Evolutionary conservation across 2,329 filamentous ascomycete species (phyloP).

Genomic region (Pseudocercospora crystallina): DNA sequence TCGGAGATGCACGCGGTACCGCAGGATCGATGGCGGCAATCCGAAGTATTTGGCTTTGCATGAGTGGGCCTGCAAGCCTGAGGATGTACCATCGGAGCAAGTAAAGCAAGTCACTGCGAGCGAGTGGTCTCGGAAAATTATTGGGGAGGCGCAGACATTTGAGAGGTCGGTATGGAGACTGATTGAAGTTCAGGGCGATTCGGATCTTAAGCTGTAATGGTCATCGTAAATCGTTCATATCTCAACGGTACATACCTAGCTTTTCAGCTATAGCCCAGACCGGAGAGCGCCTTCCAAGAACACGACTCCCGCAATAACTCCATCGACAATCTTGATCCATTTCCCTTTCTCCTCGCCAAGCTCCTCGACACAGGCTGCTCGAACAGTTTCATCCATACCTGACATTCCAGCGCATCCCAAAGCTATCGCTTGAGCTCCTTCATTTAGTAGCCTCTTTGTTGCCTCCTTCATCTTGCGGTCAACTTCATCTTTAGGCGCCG

Average conservation of each 20-base stretch:
- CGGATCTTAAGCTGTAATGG: constrained; percentile 9
- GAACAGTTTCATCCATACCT: constrained; percentile 61
- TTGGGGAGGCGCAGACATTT: constrained; percentile 18
- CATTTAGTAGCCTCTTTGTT: constrained; percentile 61
- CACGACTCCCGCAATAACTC: constrained; percentile 68
- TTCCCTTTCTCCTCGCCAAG: constrained; percentile 56
- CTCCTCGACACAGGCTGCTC: constrained; percentile 11
- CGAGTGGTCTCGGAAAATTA: constrained; percentile 29
- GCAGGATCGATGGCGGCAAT: constrained; percentile 13
- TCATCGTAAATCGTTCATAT: no score
- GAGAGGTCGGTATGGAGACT: constrained; percentile 24
- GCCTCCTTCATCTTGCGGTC: constrained; percentile 66
- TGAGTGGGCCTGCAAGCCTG: constrained; percentile 24
- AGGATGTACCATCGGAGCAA: constrained; percentile 24
- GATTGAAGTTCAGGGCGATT: constrained; percentile 16
- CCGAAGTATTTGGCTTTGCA: constrained; percentile 26
- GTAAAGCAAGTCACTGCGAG: constrained; percentile 20
- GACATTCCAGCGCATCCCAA: constrained; percentile 92
- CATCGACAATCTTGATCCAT: constrained; percentile 72
- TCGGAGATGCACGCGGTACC: constrained; percentile 26
- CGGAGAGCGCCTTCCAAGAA: constrained; percentile 56
- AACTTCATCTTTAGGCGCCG: constrained; percentile 63
- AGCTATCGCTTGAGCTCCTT: constrained; percentile 58
- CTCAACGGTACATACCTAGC: no score
- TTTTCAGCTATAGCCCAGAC: not conserved